Conservation (phyloP, 495 filamentous ascomycete species). For the Penicillium roqueforti region DNA sequence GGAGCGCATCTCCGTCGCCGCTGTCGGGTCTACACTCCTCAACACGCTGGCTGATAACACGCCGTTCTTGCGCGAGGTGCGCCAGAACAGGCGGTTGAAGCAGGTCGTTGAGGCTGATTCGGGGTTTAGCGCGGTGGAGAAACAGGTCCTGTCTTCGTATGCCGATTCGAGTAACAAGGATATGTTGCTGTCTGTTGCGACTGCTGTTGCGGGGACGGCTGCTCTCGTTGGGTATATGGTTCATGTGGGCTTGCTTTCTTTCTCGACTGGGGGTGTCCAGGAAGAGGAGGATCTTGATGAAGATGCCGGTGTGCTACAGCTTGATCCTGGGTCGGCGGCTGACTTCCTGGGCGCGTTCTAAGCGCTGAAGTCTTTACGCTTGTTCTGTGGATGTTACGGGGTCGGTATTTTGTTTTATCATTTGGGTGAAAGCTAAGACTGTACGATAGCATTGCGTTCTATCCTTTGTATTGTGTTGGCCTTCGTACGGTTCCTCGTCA, state of each 20-base stretch:
- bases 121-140: conserved; percentile 25
- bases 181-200: conserved; percentile 35
- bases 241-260: conserved; percentile 29
- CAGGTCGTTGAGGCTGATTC: conserved; percentile 27
- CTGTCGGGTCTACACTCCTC: conserved; percentile 36
- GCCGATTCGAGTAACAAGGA: conserved; percentile 32
- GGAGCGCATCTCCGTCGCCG: conserved; percentile 29
- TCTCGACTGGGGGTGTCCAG: conserved; percentile 8
- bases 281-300: conserved; percentile 18
- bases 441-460: conserved; percentile 9
- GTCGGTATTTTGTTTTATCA: neutral
- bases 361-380: neutral
- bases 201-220: conserved; percentile 33
- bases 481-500: neutral
- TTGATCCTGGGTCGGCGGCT: conserved; percentile 13
- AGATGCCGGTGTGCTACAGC: neutral
- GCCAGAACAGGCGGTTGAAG: conserved; percentile 33
- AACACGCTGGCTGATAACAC: conserved; percentile 39
- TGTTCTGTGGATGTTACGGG: neutral
- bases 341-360: conserved; percentile 23
- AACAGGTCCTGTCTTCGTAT: conserved; percentile 22
- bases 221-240: conserved; percentile 42
- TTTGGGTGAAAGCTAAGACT: conserved; percentile 3
- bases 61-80: conserved; percentile 38
- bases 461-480: neutral